Conservation (phyloP, 176 grass and related monocot genomes). For the Chrysopogon serrulatus region DNA sequence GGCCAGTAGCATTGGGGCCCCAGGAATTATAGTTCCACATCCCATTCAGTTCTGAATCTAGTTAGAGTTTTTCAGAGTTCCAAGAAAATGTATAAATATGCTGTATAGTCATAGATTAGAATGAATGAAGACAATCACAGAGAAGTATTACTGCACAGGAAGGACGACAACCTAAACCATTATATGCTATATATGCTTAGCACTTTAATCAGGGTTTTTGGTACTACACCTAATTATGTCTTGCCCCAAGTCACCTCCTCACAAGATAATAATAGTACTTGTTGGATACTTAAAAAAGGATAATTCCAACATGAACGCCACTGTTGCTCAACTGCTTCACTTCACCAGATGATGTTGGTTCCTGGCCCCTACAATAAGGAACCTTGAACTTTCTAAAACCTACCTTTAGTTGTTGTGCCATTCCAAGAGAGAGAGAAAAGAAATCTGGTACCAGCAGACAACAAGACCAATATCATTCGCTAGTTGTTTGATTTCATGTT, state of each 20-base stretch:
- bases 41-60: not conserved
- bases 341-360: not conserved
- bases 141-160: not conserved
- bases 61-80: not conserved
- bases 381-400: constrained; percentile 10
- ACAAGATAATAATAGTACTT: not conserved
- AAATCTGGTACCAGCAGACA: not conserved
- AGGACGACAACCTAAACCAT: constrained; percentile 17
- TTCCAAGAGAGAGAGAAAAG: not conserved
- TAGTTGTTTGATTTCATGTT: not conserved
- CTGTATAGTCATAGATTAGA: not conserved
- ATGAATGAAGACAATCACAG: not conserved
- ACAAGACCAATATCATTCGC: not conserved
- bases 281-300: not conserved
- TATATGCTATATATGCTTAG: not conserved
- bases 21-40: not conserved
- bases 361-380: not conserved
- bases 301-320: not conserved
- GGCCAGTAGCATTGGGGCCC: not conserved
- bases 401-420: not conserved
- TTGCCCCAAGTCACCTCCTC: not conserved
- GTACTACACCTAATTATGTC: constrained; percentile 25
- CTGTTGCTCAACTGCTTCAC: not conserved
- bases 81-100: not conserved
- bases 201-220: not conserved